Evolutionary conservation across 2,329 filamentous ascomycete species (phyloP).

Genomic region (Botrytis deweyae): DNA sequence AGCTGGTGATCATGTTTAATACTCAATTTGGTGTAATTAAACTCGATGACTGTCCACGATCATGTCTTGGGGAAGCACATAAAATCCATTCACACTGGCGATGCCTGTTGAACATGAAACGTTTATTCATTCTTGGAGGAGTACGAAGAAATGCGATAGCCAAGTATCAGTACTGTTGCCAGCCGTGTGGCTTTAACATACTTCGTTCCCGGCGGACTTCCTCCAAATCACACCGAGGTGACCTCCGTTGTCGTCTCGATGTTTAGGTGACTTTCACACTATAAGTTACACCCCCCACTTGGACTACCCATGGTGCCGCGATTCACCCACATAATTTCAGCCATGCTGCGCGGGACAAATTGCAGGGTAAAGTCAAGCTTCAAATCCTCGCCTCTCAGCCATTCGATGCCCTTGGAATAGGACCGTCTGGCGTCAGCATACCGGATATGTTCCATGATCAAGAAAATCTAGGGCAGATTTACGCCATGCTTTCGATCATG

Average conservation of each 20-base stretch:
- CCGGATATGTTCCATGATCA: conserved; percentile 6
- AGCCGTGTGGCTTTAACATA: conserved; percentile 11
- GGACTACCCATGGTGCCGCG: conserved; percentile 8
- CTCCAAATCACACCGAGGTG: conserved; percentile 13
- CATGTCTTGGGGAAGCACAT: conserved; percentile 8
- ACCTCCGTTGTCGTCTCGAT: conserved; percentile 10
- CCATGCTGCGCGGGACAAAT: conserved; percentile 10
- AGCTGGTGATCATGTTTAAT: background rate
- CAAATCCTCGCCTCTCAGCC: conserved; percentile 2
- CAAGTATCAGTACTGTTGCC: background rate
- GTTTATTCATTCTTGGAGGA: background rate
- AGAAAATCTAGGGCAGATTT: background rate
- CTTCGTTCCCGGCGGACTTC: background rate
- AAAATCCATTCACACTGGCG: background rate
- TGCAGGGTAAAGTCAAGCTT: conserved; percentile 6
- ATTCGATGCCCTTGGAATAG: conserved; percentile 7
- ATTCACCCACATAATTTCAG: conserved; percentile 14
- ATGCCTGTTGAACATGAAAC: conserved; percentile 12
- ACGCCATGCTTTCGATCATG: background rate
- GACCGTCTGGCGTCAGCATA: conserved; percentile 2
- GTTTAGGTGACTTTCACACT: background rate
- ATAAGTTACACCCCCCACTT: conserved; percentile 8
- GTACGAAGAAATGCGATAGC: background rate
- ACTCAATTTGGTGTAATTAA: background rate
- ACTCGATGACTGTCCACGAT: background rate